Conservation (phyloP, 331 rosid genomes). For the Pyracantha coccinea region DNA sequence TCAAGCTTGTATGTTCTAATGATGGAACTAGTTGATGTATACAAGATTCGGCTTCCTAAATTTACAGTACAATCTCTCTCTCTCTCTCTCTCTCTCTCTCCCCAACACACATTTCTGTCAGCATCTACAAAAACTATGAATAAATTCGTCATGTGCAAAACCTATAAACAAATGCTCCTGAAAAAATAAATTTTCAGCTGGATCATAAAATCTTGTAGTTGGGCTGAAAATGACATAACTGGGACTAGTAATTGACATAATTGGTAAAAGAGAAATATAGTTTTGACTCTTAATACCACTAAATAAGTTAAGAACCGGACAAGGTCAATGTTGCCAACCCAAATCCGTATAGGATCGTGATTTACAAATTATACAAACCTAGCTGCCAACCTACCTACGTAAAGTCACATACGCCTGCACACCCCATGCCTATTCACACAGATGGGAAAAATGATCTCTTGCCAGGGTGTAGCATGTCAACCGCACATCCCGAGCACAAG, state of each 20-base stretch:
- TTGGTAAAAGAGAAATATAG: not conserved
- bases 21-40: slow-evolving; percentile 99
- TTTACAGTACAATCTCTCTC: slow-evolving; percentile 62
- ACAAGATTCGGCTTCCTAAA: slow-evolving; percentile 96
- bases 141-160: not conserved
- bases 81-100: slow-evolving; percentile 6
- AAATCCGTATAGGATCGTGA: not conserved
- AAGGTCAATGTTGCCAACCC: not conserved
- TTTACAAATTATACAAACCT: not conserved
- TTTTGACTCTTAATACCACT: not conserved
- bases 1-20: slow-evolving; percentile 84
- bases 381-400: not conserved
- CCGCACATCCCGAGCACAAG: not conserved
- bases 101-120: not conserved
- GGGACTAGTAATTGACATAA: not conserved
- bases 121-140: too few relatives aligned
- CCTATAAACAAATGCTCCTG: not conserved
- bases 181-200: not conserved
- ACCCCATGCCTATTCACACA: not conserved
- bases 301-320: not conserved
- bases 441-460: not conserved
- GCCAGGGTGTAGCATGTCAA: not conserved
- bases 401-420: not conserved
- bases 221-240: not conserved
- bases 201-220: not conserved